Evolutionary conservation across 106 monocot genomes (phyloP), one percentile per base, ranked within the genome.

Genomic region (Ottelia alismoides): DNA sequence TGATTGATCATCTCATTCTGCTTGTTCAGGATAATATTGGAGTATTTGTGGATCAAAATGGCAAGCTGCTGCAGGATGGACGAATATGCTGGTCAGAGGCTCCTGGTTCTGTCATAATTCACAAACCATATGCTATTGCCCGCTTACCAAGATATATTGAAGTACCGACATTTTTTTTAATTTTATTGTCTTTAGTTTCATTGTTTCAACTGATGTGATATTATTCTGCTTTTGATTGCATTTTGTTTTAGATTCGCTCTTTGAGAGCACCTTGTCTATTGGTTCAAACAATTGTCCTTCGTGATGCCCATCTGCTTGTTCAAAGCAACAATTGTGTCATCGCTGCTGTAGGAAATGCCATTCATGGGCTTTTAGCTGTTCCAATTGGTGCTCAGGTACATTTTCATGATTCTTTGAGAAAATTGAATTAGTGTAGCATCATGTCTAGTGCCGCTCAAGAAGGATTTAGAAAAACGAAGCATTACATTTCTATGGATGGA

Each of bases 11-110:
- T 47, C 3, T 28, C 25, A 7, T 29, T 23, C 10, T 55, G 25
- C 58, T 7, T 79, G 17, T 55, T 40, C 52, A 98, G 98, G 98
- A 98, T 60, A 85, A 98, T 52, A 69, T 98, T 70, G 90, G 98
- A 70, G 85, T 98, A 51, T 90, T 98, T 73, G 90, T 98, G 62
- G 98, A 98, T 54, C 98, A 98, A 83, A 98, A 90, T 70, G 98
- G 98, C 22, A 98, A 98, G 61, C 81, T 98, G 66, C 47, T 86
- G 56, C 98, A 98, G 70, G 98, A 98, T 73, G 98, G 82, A 25
- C 79, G 75, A 53, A 83, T 98, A 59, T 82, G 85, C 57, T 98
- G 98, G 98, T 85, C 85, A 28, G 88, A 98, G 67, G 71, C 79
- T 20, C 98, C 98, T 56, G 45, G 66, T 58, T 79, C 77, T 47